Percentiles rank a stretch among this genome's conserved stretches.
Evolutionary conservation across 495 filamentous ascomycete species (phyloP).

Genomic region (Penicillium pancosmium): DNA sequence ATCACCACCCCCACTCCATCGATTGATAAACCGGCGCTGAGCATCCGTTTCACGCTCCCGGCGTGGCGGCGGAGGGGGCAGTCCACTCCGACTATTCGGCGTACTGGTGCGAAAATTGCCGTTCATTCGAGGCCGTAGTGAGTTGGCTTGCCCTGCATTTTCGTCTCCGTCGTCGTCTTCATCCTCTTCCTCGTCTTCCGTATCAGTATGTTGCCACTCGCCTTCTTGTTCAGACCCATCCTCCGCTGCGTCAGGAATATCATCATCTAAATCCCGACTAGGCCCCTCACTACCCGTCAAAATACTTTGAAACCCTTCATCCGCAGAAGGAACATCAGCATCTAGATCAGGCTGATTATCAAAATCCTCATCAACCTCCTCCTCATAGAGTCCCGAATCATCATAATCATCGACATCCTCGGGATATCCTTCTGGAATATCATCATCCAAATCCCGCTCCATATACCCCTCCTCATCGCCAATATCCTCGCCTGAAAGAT

Average conservation of each 20-base stretch:
- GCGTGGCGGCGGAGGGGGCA: conserved; percentile 33
- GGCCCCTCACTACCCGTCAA: conserved; percentile 25
- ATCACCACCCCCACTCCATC: conserved; percentile 52
- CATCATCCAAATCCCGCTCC: conserved; percentile 54
- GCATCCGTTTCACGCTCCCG: conserved; percentile 42
- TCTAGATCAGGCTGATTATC: conserved; percentile 49
- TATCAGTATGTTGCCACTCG: conserved; percentile 77
- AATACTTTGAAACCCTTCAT: conserved; percentile 21
- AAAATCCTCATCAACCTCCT: conserved; percentile 38
- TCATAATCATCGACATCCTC: conserved; percentile 47
- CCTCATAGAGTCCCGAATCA: conserved; percentile 40
- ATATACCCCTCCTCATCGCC: conserved; percentile 46
- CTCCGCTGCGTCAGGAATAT: conserved; percentile 46
- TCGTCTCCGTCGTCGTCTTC: conserved; percentile 40
- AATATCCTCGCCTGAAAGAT: conserved; percentile 40
- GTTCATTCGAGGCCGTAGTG: conserved; percentile 28
- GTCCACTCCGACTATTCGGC: conserved; percentile 36
- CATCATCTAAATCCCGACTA: conserved; percentile 43
- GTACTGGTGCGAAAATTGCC: conserved; percentile 44
- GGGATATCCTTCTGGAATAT: conserved; percentile 52
- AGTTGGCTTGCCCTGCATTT: conserved; percentile 13
- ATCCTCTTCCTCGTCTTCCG: conserved; percentile 67
- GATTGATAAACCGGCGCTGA: conserved; percentile 46
- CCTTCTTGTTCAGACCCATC: conserved; percentile 36
- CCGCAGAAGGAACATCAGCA: conserved; percentile 44